Conservation (phyloP, 352 stramenopile genomes). For the Phytophthora parvispora region DNA sequence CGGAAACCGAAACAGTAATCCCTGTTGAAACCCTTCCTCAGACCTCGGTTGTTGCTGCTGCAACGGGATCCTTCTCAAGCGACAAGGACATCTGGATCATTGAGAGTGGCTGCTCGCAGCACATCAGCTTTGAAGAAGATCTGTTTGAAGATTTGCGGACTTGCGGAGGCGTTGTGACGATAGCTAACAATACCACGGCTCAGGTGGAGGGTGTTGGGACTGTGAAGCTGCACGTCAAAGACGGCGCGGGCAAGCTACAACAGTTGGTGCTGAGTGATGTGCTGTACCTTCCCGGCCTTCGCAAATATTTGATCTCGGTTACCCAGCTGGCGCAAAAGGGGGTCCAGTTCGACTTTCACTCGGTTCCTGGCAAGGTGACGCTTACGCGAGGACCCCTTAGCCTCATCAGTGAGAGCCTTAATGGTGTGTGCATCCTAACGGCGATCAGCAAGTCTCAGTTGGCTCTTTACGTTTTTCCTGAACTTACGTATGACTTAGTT, state of each 20-base stretch:
- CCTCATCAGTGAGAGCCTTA: neutral
- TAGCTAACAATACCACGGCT: slow-evolving; percentile 8
- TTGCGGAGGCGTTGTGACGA: slow-evolving; percentile 1
- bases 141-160: slow-evolving; percentile 1
- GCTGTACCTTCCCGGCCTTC: neutral
- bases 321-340: neutral
- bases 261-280: neutral
- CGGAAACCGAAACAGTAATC: too few relatives aligned
- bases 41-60: neutral
- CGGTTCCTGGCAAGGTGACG: neutral
- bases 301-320: neutral
- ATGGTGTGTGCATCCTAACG: neutral
- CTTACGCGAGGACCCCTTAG: neutral
- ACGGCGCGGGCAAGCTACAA: neutral
- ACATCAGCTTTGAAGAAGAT: slow-evolving; percentile 1
- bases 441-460: neutral
- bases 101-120: slow-evolving; percentile 11
- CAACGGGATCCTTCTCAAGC: neutral
- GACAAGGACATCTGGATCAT: slow-evolving; percentile 5
- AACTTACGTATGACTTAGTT: neutral
- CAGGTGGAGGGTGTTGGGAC: neutral
- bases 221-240: neutral
- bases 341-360: neutral
- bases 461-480: neutral
- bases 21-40: too few relatives aligned